phyloP scores from a whole-genome alignment of 352 stramenopile species.

The Pythium monospermum region DNA sequence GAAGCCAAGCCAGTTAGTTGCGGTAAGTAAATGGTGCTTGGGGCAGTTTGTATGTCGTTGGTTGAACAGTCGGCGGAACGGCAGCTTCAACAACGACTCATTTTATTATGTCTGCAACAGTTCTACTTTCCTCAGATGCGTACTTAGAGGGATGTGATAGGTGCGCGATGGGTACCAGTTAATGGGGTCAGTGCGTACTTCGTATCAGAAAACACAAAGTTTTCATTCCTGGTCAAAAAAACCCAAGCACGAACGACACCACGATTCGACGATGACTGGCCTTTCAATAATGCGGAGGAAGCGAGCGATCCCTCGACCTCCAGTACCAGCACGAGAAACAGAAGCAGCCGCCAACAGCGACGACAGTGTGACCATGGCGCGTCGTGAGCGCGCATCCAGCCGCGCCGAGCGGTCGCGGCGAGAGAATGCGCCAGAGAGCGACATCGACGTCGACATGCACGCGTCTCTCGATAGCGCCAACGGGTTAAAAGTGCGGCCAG shows the following conservation, averaged over 20 bases:
- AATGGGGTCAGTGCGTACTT: slow-evolving; percentile 18
- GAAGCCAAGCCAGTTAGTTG: too few relatives aligned
- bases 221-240: background rate
- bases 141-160: slow-evolving; percentile 10
- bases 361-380: background rate
- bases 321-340: too few relatives aligned
- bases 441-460: background rate
- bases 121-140: slow-evolving; percentile 1
- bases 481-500: slow-evolving; percentile 13
- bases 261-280: too few relatives aligned
- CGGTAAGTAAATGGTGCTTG: background rate
- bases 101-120: slow-evolving; percentile 14
- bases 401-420: slow-evolving; percentile 4
- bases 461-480: slow-evolving; percentile 7
- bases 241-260: too few relatives aligned
- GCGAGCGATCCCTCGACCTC: slow-evolving; percentile 13
- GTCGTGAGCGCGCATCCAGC: background rate
- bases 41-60: background rate
- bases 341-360: background rate
- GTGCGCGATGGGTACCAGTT: background rate
- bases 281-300: slow-evolving; percentile 7
- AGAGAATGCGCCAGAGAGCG: slow-evolving; percentile 12
- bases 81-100: slow-evolving; percentile 4
- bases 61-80: background rate
- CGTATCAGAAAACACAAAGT: slow-evolving; percentile 1